Evolutionary conservation across 1,139 yeast genomes (phyloP).

Genomic region (Kurtzmaniella quercitrusa): DNA sequence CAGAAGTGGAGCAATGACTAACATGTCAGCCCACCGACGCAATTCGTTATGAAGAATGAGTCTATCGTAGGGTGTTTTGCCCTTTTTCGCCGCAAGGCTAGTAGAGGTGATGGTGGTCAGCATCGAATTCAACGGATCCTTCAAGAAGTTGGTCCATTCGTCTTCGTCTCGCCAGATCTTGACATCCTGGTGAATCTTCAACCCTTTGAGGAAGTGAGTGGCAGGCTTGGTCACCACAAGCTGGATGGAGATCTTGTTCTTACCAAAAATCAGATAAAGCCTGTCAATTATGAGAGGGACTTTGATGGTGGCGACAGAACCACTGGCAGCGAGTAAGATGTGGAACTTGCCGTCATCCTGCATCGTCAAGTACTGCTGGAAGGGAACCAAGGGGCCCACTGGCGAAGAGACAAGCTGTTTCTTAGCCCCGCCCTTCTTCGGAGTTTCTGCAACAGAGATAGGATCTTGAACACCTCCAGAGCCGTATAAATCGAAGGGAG

Average conservation of each 20-base stretch:
- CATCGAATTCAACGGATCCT: constrained; percentile 24
- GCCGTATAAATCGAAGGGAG: not conserved
- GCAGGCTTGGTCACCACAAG: constrained; percentile 81
- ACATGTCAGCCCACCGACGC: constrained; percentile 92
- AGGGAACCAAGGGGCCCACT: constrained; percentile 68
- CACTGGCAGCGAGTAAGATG: constrained; percentile 86
- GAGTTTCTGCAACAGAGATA: not conserved
- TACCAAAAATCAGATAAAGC: constrained; percentile 69
- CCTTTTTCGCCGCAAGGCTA: constrained; percentile 24
- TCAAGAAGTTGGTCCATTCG: constrained; percentile 65
- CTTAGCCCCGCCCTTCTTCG: constrained; percentile 21
- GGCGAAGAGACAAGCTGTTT: constrained; percentile 47
- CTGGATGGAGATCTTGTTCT: constrained; percentile 72
- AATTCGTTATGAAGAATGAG: constrained; percentile 78
- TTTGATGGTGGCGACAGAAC: constrained; percentile 94
- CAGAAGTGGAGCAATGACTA: constrained; percentile 86
- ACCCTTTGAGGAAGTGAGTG: constrained; percentile 73
- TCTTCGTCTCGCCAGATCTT: constrained; percentile 93
- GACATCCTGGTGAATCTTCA: constrained; percentile 75
- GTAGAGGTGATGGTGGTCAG: constrained; percentile 14
- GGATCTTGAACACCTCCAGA: not conserved
- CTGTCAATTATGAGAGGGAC: constrained; percentile 84
- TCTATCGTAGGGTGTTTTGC: constrained; percentile 37
- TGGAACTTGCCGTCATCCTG: constrained; percentile 82
- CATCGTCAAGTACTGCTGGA: constrained; percentile 63